A percentile compares a stretch with the other conserved stretches of the same genome.
phyloP scores from a whole-genome alignment of 2,329 filamentous ascomycete genomes.

The Scytalidium sp. region DNA sequence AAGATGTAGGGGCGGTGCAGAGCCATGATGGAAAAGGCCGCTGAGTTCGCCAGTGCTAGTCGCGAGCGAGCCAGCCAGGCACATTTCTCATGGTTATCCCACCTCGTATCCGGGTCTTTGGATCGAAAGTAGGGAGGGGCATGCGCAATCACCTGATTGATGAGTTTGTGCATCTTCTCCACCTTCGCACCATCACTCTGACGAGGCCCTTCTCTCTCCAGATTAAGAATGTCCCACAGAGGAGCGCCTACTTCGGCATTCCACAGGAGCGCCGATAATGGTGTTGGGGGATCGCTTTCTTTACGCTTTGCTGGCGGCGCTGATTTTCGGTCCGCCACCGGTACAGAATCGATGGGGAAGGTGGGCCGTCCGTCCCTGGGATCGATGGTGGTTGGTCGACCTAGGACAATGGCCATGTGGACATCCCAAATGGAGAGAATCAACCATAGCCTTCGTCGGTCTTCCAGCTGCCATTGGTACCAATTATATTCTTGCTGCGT shows the following conservation, averaged over 20 bases:
- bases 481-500: constrained; percentile 24
- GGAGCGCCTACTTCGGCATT: constrained; percentile 44
- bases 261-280: constrained; percentile 52
- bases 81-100: constrained; percentile 50
- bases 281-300: constrained; percentile 49
- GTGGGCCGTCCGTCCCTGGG: constrained; percentile 43
- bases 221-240: constrained; percentile 45
- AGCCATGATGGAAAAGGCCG: constrained; percentile 53
- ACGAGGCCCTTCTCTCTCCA: constrained; percentile 54
- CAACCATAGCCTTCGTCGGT: constrained; percentile 53
- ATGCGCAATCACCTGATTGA: constrained; percentile 43
- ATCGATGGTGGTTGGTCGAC: constrained; percentile 46
- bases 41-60: constrained; percentile 44
- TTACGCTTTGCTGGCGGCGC: constrained; percentile 45
- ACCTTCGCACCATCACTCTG: constrained; percentile 52
- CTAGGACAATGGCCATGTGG: constrained; percentile 31
- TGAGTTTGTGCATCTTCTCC: constrained; percentile 49
- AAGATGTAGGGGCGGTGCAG: constrained; percentile 63
- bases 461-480: constrained; percentile 36
- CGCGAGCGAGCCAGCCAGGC: constrained; percentile 49
- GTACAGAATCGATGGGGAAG: constrained; percentile 50
- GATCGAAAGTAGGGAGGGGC: constrained; percentile 52
- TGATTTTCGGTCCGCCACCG: constrained; percentile 44
- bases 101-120: constrained; percentile 54
- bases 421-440: constrained; percentile 45